phyloP scores from a whole-genome alignment of 139 green algal species.

The Micractinium sp. region DNA sequence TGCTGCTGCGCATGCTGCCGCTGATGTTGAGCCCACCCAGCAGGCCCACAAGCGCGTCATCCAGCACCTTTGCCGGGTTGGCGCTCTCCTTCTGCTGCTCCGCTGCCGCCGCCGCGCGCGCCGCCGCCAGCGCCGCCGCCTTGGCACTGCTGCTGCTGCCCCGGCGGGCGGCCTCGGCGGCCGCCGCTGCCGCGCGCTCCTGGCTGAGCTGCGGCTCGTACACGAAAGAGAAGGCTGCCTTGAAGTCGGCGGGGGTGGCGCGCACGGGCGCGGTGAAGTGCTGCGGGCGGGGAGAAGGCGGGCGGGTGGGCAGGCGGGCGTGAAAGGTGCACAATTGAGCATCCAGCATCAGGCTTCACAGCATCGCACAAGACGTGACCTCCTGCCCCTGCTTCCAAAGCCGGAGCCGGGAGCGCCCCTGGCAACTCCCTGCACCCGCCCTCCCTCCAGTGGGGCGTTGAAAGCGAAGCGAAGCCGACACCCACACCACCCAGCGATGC shows the following conservation, averaged over 20 bases:
- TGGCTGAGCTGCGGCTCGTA: slow-evolving; percentile 43
- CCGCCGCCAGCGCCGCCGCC: not conserved
- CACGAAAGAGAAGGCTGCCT: slow-evolving; percentile 54
- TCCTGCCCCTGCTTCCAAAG: no score
- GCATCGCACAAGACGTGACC: no score
- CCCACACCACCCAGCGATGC: not conserved
- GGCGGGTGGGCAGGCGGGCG: not conserved
- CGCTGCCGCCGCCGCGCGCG: not conserved
- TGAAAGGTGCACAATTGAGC: no score
- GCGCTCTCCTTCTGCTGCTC: not conserved
- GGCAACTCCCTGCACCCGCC: no score
- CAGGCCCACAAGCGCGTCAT: slow-evolving; percentile 18
- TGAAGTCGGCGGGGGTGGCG: slow-evolving; percentile 51
- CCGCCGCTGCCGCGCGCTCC: not conserved
- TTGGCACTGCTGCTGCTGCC: not conserved
- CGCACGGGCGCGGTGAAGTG: slow-evolving; percentile 89
- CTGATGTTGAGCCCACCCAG: slow-evolving; percentile 23
- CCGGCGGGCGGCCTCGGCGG: not conserved
- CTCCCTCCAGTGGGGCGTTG: no score
- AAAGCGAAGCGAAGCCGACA: no score
- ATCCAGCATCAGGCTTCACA: no score
- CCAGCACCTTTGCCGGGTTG: slow-evolving; percentile 24
- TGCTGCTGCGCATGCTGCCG: not conserved
- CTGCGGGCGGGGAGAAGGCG: not conserved
- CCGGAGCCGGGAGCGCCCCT: no score